Evolutionary conservation across 1,284 basidiomycete species (phyloP).

Genomic region (Coriolopsis trogii): DNA sequence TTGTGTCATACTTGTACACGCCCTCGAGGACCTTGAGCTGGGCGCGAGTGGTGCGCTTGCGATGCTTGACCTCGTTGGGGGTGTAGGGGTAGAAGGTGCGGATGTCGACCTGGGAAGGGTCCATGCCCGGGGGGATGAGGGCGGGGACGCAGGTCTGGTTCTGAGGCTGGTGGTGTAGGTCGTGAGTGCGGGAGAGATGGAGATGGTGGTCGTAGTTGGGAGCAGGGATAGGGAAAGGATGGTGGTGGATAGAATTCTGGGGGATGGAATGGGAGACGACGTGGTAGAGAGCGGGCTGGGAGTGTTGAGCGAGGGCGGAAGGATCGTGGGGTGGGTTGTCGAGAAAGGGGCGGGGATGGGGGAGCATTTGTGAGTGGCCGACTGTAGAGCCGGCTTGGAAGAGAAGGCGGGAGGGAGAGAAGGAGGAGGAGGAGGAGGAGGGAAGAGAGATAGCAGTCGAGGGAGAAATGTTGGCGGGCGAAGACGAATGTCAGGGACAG

Average conservation of each 20-base stretch:
- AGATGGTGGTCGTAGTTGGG: constrained; percentile 12
- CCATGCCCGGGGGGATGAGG: constrained; percentile 54
- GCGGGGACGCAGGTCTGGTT: constrained; percentile 46
- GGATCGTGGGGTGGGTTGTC: constrained; percentile 19
- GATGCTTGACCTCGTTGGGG: constrained; percentile 89
- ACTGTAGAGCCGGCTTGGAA: background rate
- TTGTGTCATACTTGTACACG: constrained; percentile 84
- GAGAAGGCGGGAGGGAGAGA: constrained; percentile 7
- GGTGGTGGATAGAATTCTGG: constrained; percentile 21
- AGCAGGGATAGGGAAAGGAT: constrained; percentile 16
- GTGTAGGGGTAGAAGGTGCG: constrained; percentile 82
- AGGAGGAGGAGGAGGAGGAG: constrained; percentile 1
- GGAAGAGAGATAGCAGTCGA: constrained; percentile 10
- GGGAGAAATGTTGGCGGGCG: constrained; percentile 13
- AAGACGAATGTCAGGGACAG: constrained; percentile 15
- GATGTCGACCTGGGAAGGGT: constrained; percentile 64
- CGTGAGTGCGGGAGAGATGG: constrained; percentile 11
- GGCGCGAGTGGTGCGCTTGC: constrained; percentile 80
- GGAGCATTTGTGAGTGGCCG: constrained; percentile 18
- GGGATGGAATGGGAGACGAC: constrained; percentile 12
- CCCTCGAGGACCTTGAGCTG: constrained; percentile 88
- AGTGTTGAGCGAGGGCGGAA: constrained; percentile 9
- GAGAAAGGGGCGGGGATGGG: constrained; percentile 9
- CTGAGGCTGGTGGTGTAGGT: constrained; percentile 17
- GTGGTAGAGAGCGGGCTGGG: constrained; percentile 22